phyloP scores from a whole-genome alignment of 495 filamentous ascomycete species.

The Penicillium macrosclerotiorum region DNA sequence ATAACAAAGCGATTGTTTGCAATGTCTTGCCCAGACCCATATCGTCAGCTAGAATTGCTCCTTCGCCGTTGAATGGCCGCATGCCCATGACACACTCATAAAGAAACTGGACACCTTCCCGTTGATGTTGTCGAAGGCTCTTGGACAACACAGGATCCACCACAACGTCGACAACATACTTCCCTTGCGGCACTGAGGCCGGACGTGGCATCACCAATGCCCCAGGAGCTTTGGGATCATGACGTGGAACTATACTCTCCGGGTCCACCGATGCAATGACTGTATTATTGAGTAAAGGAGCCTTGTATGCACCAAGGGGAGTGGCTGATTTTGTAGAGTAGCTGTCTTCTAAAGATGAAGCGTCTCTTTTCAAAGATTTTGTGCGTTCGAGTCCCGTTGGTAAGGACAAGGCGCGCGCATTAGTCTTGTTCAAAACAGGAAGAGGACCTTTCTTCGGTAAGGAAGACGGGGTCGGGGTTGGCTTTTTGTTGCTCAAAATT shows the following conservation, averaged over 20 bases:
- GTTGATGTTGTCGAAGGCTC: slow-evolving; percentile 70
- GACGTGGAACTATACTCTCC: slow-evolving; percentile 56
- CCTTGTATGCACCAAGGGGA: slow-evolving; percentile 52
- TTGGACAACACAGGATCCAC: slow-evolving; percentile 69
- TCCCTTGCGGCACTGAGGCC: slow-evolving; percentile 54
- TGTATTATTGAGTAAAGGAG: slow-evolving; percentile 56
- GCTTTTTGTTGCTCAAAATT: slow-evolving; percentile 38
- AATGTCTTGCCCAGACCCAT: slow-evolving; percentile 83
- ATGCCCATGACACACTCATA: slow-evolving; percentile 88
- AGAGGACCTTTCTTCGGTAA: slow-evolving; percentile 22
- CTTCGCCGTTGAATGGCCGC: slow-evolving; percentile 66
- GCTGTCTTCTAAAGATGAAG: slow-evolving; percentile 15
- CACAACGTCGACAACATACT: slow-evolving; percentile 74
- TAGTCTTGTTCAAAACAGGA: slow-evolving; percentile 15
- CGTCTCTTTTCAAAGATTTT: slow-evolving; percentile 16
- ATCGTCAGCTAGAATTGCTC: slow-evolving; percentile 77
- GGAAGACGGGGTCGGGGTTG: slow-evolving; percentile 12
- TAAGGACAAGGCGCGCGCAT: neutral
- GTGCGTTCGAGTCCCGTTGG: slow-evolving; percentile 10
- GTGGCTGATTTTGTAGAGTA: slow-evolving; percentile 23
- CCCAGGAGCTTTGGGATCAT: slow-evolving; percentile 59
- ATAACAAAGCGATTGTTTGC: slow-evolving; percentile 74
- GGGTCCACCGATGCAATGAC: slow-evolving; percentile 38
- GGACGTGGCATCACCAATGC: slow-evolving; percentile 73
- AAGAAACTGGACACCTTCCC: slow-evolving; percentile 73